Percentiles rank a stretch among this genome's conserved stretches.
Conservation (phyloP, 176 grass and related monocot species). For the Canna indica region DNA sequence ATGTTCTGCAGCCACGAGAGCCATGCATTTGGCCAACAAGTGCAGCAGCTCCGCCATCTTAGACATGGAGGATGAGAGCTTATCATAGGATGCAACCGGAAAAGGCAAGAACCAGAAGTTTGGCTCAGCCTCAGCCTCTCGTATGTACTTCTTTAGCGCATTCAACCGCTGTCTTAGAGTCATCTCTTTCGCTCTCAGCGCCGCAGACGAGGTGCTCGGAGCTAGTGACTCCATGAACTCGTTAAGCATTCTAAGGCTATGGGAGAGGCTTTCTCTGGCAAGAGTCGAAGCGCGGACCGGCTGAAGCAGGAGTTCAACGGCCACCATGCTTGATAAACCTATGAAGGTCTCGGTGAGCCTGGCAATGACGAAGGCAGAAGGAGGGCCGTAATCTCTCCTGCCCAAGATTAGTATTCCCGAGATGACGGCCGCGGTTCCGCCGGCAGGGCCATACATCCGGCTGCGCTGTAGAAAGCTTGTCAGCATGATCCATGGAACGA, state of each 20-base stretch:
- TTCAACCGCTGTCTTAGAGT: conserved; percentile 25
- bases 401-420: conserved; percentile 59
- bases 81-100: conserved; percentile 24
- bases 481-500: conserved; percentile 64
- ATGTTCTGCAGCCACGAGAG: conserved; percentile 5
- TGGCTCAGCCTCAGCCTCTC: conserved; percentile 47
- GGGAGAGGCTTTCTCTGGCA: conserved; percentile 35
- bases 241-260: conserved; percentile 28
- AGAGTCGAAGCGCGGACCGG: conserved; percentile 44
- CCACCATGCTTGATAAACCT: conserved; percentile 37
- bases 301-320: conserved; percentile 52
- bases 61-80: conserved; percentile 36
- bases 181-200: conserved; percentile 11
- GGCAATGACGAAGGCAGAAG: conserved; percentile 40
- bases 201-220: not conserved
- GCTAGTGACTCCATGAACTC: conserved; percentile 12
- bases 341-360: conserved; percentile 73
- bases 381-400: conserved; percentile 48
- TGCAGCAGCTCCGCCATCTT: conserved; percentile 51
- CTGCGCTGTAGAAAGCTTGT: conserved; percentile 50
- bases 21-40: conserved; percentile 23
- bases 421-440: conserved; percentile 36
- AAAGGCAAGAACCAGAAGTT: conserved; percentile 58
- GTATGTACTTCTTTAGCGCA: conserved; percentile 23
- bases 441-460: conserved; percentile 41